Conservation (phyloP, 2,329 filamentous ascomycete species). For the Hortaea werneckii region DNA sequence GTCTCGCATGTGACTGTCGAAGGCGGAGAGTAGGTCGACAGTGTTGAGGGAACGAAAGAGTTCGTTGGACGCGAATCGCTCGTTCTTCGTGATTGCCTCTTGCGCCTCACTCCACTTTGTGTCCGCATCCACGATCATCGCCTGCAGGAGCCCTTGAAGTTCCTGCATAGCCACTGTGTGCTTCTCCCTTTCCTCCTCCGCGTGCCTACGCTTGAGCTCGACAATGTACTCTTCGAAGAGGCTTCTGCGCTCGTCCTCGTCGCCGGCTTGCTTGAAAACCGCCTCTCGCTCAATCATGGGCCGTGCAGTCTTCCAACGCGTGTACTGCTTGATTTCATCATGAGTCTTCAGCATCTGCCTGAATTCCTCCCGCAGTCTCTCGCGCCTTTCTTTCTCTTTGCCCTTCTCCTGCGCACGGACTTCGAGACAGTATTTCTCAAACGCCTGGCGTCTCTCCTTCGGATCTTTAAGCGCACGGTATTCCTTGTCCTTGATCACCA, state of each 20-base stretch:
- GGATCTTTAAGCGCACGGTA: constrained; percentile 90
- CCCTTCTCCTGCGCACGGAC: constrained; percentile 88
- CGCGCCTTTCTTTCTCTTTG: constrained; percentile 81
- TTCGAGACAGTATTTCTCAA: constrained; percentile 90
- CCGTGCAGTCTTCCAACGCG: constrained; percentile 89
- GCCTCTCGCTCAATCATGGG: constrained; percentile 92
- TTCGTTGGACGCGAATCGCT: constrained; percentile 67
- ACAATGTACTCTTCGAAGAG: constrained; percentile 89
- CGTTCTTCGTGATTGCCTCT: constrained; percentile 65
- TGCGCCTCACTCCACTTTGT: constrained; percentile 91
- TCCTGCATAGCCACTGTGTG: constrained; percentile 78
- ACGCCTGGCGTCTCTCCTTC: constrained; percentile 78
- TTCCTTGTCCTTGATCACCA: constrained; percentile 79
- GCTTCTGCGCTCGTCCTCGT: constrained; percentile 76
- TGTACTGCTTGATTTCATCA: constrained; percentile 94
- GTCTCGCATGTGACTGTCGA: constrained; percentile 89
- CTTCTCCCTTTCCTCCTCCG: constrained; percentile 62
- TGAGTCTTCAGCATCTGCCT: constrained; percentile 92
- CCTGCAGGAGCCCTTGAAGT: constrained; percentile 65
- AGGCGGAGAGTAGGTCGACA: constrained; percentile 82
- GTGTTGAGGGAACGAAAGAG: constrained; percentile 80
- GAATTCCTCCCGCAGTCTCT: constrained; percentile 89
- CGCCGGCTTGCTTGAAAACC: constrained; percentile 83
- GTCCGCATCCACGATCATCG: constrained; percentile 79
- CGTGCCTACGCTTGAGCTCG: constrained; percentile 69